A percentile compares a stretch with the other conserved stretches of the same genome.
Conservation (phyloP, 768 basidiomycete genomes). For the Tylopilus felleus region DNA sequence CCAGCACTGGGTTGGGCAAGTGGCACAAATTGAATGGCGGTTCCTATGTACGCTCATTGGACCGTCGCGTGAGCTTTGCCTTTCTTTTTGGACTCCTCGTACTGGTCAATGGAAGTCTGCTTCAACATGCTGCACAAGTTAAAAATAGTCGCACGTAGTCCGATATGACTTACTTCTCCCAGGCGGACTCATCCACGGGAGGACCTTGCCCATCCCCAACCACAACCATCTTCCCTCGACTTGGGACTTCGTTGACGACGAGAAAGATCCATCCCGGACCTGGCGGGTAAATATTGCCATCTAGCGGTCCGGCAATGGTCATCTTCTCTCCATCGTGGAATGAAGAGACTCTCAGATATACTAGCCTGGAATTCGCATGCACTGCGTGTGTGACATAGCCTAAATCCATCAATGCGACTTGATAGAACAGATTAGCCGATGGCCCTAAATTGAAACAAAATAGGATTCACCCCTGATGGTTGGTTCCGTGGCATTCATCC, state of each 20-base stretch:
- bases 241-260: constrained; percentile 64
- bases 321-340: constrained; percentile 46
- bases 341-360: constrained; percentile 52
- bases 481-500: constrained; percentile 31
- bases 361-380: constrained; percentile 73
- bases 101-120: constrained; percentile 48
- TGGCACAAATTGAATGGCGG: neutral
- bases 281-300: constrained; percentile 67
- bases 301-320: constrained; percentile 60
- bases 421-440: constrained; percentile 6
- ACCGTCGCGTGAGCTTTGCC: constrained; percentile 18
- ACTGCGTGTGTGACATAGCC: constrained; percentile 79
- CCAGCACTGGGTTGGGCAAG: neutral
- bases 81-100: constrained; percentile 38
- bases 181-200: constrained; percentile 50
- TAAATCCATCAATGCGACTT: constrained; percentile 77
- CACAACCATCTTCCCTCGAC: constrained; percentile 59
- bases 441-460: neutral
- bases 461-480: constrained; percentile 48
- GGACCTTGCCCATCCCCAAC: constrained; percentile 66
- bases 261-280: constrained; percentile 77
- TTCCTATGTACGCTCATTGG: constrained; percentile 12
- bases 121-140: constrained; percentile 42
- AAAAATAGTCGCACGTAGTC: neutral
- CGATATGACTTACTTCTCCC: constrained; percentile 49